Conservation (phyloP, 352 stramenopile species). For the Ophiocytium majus region DNA sequence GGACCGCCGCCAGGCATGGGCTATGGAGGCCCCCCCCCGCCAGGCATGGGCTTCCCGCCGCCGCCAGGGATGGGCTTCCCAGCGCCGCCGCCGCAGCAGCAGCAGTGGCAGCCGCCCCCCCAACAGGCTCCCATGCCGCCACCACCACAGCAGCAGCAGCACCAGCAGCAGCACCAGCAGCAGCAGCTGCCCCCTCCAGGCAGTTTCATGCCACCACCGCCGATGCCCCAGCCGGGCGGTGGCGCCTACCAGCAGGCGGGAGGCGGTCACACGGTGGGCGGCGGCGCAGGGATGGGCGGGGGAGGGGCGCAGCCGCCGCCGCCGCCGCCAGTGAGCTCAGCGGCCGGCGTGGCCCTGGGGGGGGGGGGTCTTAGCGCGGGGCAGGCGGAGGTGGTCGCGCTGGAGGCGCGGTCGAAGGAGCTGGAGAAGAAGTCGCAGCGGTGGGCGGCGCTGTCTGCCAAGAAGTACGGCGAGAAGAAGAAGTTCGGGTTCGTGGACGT, state of each 20-base stretch:
- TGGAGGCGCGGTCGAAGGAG: conserved; percentile 41
- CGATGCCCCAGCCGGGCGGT: neutral
- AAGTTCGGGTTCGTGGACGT: conserved; percentile 58
- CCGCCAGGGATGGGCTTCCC: neutral
- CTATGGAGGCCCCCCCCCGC: conserved; percentile 15
- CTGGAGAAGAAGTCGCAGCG: conserved; percentile 52
- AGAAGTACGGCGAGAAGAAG: conserved; percentile 54
- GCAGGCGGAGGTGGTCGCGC: conserved; percentile 32
- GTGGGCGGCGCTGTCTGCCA: conserved; percentile 43
- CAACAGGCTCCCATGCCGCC: too few relatives aligned
- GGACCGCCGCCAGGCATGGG: conserved; percentile 28
- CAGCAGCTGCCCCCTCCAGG: neutral
- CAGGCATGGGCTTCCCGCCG: conserved; percentile 22
- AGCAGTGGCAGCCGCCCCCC: neutral
- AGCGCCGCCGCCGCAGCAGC: neutral
- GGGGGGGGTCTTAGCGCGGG: conserved; percentile 25
- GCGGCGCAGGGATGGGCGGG: conserved; percentile 3
- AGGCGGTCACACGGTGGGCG: neutral
- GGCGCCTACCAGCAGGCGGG: conserved; percentile 18
- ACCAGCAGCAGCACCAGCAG: neutral
- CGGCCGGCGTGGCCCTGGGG: neutral
- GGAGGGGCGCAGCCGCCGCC: neutral
- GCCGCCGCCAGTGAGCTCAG: neutral
- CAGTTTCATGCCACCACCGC: neutral
- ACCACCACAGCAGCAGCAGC: too few relatives aligned